A percentile compares a stretch with the other conserved stretches of the same genome.
These are phyloP conservation scores for Wickerhamomyces tratensis DNA, from an alignment of 805 yeast species.

Conservation along the genomic window DNA sequence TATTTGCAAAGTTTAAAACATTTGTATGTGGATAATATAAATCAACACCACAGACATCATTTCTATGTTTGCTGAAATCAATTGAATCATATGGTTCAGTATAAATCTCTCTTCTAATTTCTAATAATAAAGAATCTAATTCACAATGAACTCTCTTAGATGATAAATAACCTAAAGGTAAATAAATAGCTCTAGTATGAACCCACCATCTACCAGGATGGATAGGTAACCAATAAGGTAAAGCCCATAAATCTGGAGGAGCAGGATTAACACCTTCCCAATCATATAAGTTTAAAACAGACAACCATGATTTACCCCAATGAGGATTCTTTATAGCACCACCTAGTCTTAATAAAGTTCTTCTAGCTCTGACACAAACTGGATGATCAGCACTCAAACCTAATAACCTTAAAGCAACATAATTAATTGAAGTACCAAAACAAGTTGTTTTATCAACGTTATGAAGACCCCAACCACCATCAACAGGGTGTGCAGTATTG, in stretches of 20 bases:
- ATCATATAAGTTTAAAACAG: constrained; percentile 67
- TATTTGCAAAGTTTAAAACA: constrained; percentile 53
- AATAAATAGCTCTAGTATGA: constrained; percentile 86
- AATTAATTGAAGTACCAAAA: constrained; percentile 87
- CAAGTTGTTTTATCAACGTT: constrained; percentile 89
- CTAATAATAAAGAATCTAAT: constrained; percentile 51
- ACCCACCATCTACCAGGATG: constrained; percentile 99
- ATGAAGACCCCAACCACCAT: constrained; percentile 99
- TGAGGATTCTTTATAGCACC: constrained; percentile 91
- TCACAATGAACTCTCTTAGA: constrained; percentile 45
- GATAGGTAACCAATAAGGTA: constrained; percentile 73
- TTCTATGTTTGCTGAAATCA: constrained; percentile 62
- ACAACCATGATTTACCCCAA: constrained; percentile 95
- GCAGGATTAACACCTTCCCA: constrained; percentile 99
- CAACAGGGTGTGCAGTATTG: constrained; percentile 93
- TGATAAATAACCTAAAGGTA: constrained; percentile 77
- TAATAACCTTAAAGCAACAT: constrained; percentile 67
- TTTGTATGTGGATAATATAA: constrained; percentile 87
- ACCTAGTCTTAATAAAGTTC: constrained; percentile 61
- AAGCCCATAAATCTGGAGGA: constrained; percentile 88
- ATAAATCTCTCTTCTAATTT: constrained; percentile 76
- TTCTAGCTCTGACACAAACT: constrained; percentile 68
- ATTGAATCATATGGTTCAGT: constrained; percentile 52
- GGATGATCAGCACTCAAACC: constrained; percentile 72
- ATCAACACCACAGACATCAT: constrained; percentile 86